Base-by-base conservation (phyloP, 345 rosid genomes). In the Corchorus capsularis region DNA sequence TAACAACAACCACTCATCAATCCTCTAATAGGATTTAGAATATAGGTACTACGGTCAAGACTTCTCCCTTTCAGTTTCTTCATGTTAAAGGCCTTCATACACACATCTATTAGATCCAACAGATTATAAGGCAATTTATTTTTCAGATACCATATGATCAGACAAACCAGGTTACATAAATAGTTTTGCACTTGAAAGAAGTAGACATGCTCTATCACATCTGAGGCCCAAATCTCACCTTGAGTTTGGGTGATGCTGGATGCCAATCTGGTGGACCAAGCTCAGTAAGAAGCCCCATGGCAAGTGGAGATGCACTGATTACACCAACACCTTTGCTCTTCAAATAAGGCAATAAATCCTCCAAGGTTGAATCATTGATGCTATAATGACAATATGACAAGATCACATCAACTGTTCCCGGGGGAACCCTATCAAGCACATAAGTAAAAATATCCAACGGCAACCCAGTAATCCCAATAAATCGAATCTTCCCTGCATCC, bases 191-290 rank as follows among this genome's bases (percentile, higher is more conserved):
- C 17, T 39, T 9, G 7, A 14, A 22, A 63, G 55, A 45, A 45
- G 47, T 6, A n/a, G 13, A 50, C 5, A 10, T 7, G 15, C 12
- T 1, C 17, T 7, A 32, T 32, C 73, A 71, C 9, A 73, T 52
- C 14, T 0, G 63, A 49, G 49, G 77, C 49, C 46, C 52, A 77
- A 75, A 19, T 32, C 80, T 63, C 41, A 91, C 98, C 93, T 92
- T 93, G 69, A 96, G 84, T 73, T 96, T 96, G 41, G 87, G 81
- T 13, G 97, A 83, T 70, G 98, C 98, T 17, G 99, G 99, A 79
- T 96, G 99, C 97, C 99, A 93, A 68, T 91, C 97, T 17, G 99
- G 99, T 34, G 95, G 94, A 67, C 99, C 99, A 69, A 82, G 86
- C 69, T 91, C 97, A 0, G 97, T 93, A 19, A 92, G 93, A 12